These are phyloP conservation scores for Spergularia bocconei DNA, from an alignment of 148 eudicot genomes.

Conservation along the genomic window DNA sequence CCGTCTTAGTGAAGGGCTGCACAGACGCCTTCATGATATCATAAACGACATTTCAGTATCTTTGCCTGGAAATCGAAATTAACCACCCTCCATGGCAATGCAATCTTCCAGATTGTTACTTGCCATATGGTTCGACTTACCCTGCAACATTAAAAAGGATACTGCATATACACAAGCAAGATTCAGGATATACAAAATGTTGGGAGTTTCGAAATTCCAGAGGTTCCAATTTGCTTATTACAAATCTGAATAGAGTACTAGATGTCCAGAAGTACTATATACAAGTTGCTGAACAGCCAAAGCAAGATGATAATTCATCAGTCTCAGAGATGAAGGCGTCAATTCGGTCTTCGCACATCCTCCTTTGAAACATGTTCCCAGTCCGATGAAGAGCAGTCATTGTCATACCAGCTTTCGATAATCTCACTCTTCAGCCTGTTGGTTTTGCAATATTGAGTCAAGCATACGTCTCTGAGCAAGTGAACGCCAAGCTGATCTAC, in stretches of 20 bases:
- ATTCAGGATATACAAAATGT: constrained; percentile 6
- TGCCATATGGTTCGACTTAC: too few species aligned
- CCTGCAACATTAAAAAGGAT: too few species aligned
- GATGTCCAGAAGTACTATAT: neutral
- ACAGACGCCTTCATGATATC: too few species aligned
- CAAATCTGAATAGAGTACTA: neutral
- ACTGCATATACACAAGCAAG: neutral
- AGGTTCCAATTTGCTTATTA: constrained; percentile 24
- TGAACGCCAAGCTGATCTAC: constrained; percentile 19
- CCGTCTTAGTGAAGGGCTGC: too few species aligned
- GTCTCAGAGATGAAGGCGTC: constrained; percentile 10
- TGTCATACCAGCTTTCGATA: constrained; percentile 46
- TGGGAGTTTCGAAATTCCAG: constrained; percentile 16
- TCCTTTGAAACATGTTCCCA: constrained; percentile 80
- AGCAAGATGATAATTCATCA: neutral
- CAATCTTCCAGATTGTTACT: too few species aligned
- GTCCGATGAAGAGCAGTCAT: constrained; percentile 56
- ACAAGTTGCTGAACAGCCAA: constrained; percentile 14
- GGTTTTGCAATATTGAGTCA: constrained; percentile 14
- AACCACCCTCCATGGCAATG: too few species aligned
- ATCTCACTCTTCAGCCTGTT: constrained; percentile 30
- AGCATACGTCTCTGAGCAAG: constrained; percentile 20
- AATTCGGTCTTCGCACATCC: constrained; percentile 35
- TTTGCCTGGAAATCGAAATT: too few species aligned
- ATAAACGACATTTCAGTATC: too few species aligned